Evolutionary conservation across 257 asterid genomes (phyloP), one percentile per base, ranked within the genome.

Genomic region (Fraxinus americana): DNA sequence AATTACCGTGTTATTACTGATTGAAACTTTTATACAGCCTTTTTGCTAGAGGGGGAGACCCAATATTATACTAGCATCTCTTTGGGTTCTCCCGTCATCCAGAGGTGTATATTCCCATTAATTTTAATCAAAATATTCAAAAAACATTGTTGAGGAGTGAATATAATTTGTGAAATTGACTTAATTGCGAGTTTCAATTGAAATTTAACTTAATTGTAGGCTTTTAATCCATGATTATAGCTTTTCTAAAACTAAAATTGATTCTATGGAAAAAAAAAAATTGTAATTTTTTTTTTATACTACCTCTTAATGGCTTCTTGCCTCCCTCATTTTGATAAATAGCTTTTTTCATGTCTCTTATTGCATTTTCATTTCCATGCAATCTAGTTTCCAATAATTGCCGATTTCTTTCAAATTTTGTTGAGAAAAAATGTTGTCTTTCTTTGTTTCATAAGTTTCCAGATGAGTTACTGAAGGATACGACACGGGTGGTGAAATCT

Each of bases 391-490:
- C 30, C 30, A 29, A 59, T 8, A 39, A 19, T 73, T 38, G 43
- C 23, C 23, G 29, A 30, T 12, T 73, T 32, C 30, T 6, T 35
- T 9, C 34, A 19, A 75, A 5, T 78, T 35, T 41, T 77, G 71
- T 54, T 79, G 79, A 63, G 35, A 34, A 25, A 30, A 61, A 63
- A 23, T 63, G 68, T 11, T 11, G 74, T 27, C 17, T 23, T 81
- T 38, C 21, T 38, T 67, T 38, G 72, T 52, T 65, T 68, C 32
- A 43, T 73, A 48, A 91, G 98, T 91, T 94, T 82, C 99, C 97
- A 0, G 98, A 94, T 80, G 91, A 89, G 85, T 81, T 90, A 38
- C 84, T 95, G 87, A 82, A 85, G 83, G 97, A 95, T 77, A 90
- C 98, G 0, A 83, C 85, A 75, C 83, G 76, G 77, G 96, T 86